Conservation (phyloP, 139 green algal genomes). For the Gonium pectorale region DNA sequence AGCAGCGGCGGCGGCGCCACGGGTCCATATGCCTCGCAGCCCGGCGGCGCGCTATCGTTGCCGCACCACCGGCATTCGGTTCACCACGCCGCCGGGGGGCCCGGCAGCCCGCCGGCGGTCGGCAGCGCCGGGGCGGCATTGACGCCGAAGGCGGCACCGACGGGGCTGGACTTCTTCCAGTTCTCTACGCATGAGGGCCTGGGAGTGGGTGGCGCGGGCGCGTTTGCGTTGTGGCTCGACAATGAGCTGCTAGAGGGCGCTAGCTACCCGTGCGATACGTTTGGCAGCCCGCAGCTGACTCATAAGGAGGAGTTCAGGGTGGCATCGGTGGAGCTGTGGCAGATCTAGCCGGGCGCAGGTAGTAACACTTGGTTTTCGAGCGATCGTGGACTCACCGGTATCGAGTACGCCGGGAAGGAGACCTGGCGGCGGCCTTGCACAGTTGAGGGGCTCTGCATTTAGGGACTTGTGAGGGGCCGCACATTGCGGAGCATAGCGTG, state of each 20-base stretch:
- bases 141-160: neutral
- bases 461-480: no score
- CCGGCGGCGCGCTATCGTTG: neutral
- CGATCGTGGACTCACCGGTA: no score
- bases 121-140: slow-evolving; percentile 33
- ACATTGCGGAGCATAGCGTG: no score
- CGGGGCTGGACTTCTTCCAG: slow-evolving; percentile 77
- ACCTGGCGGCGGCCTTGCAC: no score
- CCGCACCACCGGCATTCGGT: neutral
- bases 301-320: slow-evolving; percentile 74
- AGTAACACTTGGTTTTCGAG: no score
- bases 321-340: slow-evolving; percentile 80
- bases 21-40: neutral
- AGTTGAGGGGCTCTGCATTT: no score
- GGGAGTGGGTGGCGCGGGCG: slow-evolving; percentile 65
- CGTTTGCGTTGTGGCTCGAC: slow-evolving; percentile 82
- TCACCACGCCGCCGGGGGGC: neutral
- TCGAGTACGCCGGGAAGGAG: no score
- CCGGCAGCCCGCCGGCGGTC: slow-evolving; percentile 33
- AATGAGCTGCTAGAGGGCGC: slow-evolving; percentile 79
- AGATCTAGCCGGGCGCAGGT: no score
- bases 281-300: slow-evolving; percentile 72
- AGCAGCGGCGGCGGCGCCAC: neutral
- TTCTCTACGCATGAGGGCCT: slow-evolving; percentile 67
- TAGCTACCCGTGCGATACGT: slow-evolving; percentile 77